Conservation (phyloP, 192 early-diverging fungal genomes). For the Podila epigama region DNA sequence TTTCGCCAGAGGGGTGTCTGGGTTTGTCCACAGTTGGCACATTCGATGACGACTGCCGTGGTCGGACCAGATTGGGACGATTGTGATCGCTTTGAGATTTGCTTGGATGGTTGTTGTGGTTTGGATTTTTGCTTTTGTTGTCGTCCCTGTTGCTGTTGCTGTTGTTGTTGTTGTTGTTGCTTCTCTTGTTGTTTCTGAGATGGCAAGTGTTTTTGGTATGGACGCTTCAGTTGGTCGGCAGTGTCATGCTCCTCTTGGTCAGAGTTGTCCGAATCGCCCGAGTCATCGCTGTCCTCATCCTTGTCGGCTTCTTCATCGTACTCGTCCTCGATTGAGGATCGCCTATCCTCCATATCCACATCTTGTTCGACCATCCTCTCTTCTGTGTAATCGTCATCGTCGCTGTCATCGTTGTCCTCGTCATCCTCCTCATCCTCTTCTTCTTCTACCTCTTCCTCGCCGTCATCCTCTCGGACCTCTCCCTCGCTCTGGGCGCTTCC, state of each 20-base stretch:
- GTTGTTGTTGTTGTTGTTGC: not conserved
- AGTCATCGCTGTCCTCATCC: not conserved
- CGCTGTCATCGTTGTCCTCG: conserved; percentile 8
- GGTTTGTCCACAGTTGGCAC: conserved; percentile 79
- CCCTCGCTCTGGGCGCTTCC: not conserved
- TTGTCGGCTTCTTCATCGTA: not conserved
- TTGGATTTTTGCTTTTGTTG: not conserved
- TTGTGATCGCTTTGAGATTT: not conserved
- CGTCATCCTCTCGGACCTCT: not conserved
- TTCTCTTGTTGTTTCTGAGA: not conserved
- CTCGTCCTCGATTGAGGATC: not conserved
- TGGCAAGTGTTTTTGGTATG: not conserved
- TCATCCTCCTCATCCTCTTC: not conserved
- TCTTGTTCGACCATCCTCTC: not conserved
- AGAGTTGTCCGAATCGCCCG: conserved; percentile 2
- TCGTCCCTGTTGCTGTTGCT: conserved; percentile 4
- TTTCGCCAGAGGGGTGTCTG: conserved; percentile 86
- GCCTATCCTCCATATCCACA: not conserved
- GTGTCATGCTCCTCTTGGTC: not conserved
- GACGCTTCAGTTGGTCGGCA: not conserved
- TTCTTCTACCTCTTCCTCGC: conserved; percentile 11
- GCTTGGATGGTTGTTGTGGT: not conserved
- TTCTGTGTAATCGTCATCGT: not conserved
- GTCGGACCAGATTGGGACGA: too few species aligned
- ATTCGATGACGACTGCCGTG: conserved; percentile 33